Conservation (phyloP, 1,284 basidiomycete genomes). For the Exobasidium cylindrosporum region DNA sequence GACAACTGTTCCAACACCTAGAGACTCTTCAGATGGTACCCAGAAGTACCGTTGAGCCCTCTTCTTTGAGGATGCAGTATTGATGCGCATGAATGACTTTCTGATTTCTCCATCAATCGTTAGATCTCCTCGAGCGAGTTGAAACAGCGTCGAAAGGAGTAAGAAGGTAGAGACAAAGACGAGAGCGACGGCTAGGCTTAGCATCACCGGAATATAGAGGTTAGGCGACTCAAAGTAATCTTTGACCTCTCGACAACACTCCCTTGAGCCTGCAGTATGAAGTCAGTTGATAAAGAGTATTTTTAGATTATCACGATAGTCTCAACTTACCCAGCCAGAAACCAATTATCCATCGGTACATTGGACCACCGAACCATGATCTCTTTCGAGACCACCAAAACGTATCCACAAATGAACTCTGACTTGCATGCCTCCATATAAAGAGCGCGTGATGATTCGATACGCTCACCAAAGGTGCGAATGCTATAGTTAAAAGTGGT, state of each 20-base stretch:
- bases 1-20: neutral
- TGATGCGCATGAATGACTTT: neutral
- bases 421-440: constrained; percentile 9
- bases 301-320: no score
- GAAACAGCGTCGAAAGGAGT: constrained; percentile 6
- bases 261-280: neutral
- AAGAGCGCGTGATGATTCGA: neutral
- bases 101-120: constrained; percentile 13
- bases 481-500: constrained; percentile 3
- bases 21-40: neutral
- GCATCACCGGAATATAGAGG: neutral
- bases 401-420: neutral
- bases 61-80: neutral
- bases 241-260: constrained; percentile 5
- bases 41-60: constrained; percentile 7
- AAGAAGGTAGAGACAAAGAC: neutral
- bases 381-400: constrained; percentile 13
- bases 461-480: constrained; percentile 3
- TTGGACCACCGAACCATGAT: constrained; percentile 17
- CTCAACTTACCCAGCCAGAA: constrained; percentile 11
- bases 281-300: no score
- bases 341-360: constrained; percentile 15
- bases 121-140: constrained; percentile 6
- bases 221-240: neutral
- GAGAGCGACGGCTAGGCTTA: neutral